Base-by-base conservation (phyloP, 2,329 filamentous ascomycete genomes). In the Aureobasidium vineae region DNA sequence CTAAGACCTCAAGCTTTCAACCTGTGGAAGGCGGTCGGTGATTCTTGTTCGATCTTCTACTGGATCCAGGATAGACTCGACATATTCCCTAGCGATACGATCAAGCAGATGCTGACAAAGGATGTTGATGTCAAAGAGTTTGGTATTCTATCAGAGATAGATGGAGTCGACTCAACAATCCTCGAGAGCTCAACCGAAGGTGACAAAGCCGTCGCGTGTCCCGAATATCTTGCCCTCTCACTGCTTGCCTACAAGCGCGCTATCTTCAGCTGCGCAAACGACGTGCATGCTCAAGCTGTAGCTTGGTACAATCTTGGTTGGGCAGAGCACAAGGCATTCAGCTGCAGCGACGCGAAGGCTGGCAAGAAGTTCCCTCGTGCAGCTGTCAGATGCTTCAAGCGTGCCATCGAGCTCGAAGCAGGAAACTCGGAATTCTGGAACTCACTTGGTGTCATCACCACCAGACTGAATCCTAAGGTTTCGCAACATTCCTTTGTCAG, bases 371-470 rank as follows among this genome's bases (percentile, higher is more conserved):
- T 92, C 71, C 81, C 95, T 54, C 93, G 90, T 75, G 88, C 92
- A 7, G 86, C 95, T 1, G 89, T 98, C 69, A 85, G 88, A 65
- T 95, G 91, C 72, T 98, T 99, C 84, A 99, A 99, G 79, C 85
- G 91, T 52, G 91, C 95, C 0, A 99, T 99, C 70, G 95, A 98
- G 77, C 83, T 97, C 1, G 96, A 99, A 77, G 90, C 93, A 7
- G 91, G 92, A 61, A 99, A 98, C 74, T 82, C 91, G 0, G 94
- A 98, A 71, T 98, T 98, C 76, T 99, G 95, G 95, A 98, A 98
- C 74, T 89, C 95, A 0, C 83, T 99, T 2, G 95, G 94, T 59
- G 91, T 98, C 3, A 92, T 91, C 31, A 97, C 95, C 2, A 93
- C 91, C 69, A 86, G 87, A 53, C 84, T 97, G 70, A 97, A 91